Evolutionary conservation across 768 basidiomycete species (phyloP), one percentile per base, ranked within the genome.

Genomic region (Paxillus rubicundulus): DNA sequence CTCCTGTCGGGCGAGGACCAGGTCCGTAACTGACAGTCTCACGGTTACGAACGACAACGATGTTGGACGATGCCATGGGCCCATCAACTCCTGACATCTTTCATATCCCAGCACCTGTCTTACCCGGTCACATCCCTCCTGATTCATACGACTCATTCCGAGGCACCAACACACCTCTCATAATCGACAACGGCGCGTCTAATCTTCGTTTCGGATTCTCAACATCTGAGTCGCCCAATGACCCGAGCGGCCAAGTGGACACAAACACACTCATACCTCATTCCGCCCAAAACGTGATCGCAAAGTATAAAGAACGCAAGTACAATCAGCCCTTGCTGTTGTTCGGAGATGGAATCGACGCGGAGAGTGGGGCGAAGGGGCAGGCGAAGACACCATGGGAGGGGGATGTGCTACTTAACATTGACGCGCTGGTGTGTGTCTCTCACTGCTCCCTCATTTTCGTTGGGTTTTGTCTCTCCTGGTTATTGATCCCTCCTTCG

Each of bases 161-260:
- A 34, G 69, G 63, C 9, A 70, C 75, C 7, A 64, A 70, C 39
- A 83, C 81, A 0, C 88, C 92, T 0, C 81, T 95, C 54, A 78
- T 92, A 59, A 88, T 95, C 60, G 93, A 96, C 77, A 94, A 95
- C 60, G 93, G 94, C 54, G 83, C 93, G 7, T 89, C 86, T 28
- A 81, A 73, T 45, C 74, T 95, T 37, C 82, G 92, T 46, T 96
- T 88, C 71, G 93, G 92, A 13, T 96, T 92, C 70, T 82, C 85
- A 21, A 82, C 79, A 4, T 80, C 80, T 3, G 37, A 70, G 20
- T 48, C 51, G 16, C 34, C 45, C 45, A 28, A 18, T 13, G 33
- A 33, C 4, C 33, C 13, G 33, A 33, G 13, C 17, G 24, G 16
- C n/a, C 40, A 32, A 17, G 21, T 36, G 5, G 24, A 55, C 41